Conservation (phyloP, 1,284 basidiomycete species). For the Fomitopsis schrenkii region DNA sequence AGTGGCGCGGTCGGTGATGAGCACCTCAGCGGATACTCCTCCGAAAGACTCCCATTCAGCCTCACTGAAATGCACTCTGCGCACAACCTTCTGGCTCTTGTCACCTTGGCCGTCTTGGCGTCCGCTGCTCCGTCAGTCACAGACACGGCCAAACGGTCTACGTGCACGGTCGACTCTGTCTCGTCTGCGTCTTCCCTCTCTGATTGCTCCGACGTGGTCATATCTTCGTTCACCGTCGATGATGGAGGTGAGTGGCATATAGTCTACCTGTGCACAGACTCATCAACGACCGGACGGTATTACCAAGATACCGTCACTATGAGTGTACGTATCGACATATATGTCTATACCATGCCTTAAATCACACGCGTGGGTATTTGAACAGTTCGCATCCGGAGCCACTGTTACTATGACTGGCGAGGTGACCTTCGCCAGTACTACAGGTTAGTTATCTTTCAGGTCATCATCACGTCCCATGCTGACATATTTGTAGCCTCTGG, state of each 20-base stretch:
- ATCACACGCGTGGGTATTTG: background rate
- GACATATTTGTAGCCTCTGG: background rate
- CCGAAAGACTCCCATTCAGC: background rate
- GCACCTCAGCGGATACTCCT: background rate
- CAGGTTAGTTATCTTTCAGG: background rate
- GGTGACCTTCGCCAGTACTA: background rate
- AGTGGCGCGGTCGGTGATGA: too few species aligned
- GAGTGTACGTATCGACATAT: background rate
- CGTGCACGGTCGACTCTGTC: slow-evolving; percentile 4
- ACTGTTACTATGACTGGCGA: slow-evolving; percentile 3
- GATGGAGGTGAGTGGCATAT: background rate
- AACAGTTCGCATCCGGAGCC: background rate
- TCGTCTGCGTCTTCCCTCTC: background rate
- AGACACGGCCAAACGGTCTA: background rate
- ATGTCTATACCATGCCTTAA: too few species aligned
- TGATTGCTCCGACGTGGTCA: slow-evolving; percentile 2
- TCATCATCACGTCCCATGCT: background rate
- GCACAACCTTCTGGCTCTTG: background rate
- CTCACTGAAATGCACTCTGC: background rate
- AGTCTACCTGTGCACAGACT: background rate
- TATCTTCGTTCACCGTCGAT: slow-evolving; percentile 1
- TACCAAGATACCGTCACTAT: slow-evolving; percentile 4
- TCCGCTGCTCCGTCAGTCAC: background rate
- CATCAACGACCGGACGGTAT: background rate
- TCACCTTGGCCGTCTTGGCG: background rate